These are phyloP conservation scores for Sporothrix dimorphospora DNA, from an alignment of 2,329 filamentous ascomycete genomes.

Conservation along the genomic window DNA sequence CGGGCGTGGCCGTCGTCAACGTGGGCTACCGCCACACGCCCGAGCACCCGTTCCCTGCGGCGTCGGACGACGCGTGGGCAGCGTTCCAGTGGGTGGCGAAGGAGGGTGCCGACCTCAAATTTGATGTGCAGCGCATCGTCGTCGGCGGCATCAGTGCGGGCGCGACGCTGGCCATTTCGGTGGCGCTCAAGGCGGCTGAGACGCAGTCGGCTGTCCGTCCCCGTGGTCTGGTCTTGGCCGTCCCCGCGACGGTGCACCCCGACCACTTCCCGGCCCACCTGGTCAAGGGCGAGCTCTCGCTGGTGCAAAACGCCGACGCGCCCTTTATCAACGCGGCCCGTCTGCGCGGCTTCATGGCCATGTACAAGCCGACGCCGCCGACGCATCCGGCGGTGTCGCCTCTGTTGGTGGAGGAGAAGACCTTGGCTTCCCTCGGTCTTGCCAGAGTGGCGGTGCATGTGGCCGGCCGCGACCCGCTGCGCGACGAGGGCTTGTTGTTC, in stretches of 20 bases:
- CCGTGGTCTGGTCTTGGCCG: neutral
- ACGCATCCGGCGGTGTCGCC: conserved; percentile 7
- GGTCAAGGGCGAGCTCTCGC: conserved; percentile 2
- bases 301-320: conserved; percentile 35
- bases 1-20: conserved; percentile 47
- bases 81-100: conserved; percentile 53
- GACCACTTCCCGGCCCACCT: neutral
- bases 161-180: conserved; percentile 33
- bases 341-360: conserved; percentile 42
- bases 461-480: conserved; percentile 29
- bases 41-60: conserved; percentile 50
- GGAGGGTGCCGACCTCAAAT: conserved; percentile 30
- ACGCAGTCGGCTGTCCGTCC: neutral
- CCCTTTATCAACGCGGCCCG: conserved; percentile 51
- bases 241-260: conserved; percentile 1
- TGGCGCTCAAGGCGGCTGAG: conserved; percentile 43
- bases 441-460: conserved; percentile 23
- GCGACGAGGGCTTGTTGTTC: conserved; percentile 30
- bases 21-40: conserved; percentile 59
- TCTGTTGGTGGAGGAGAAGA: neutral
- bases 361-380: conserved; percentile 20
- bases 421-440: neutral
- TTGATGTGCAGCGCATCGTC: conserved; percentile 45
- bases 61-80: conserved; percentile 55
- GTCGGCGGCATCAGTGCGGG: conserved; percentile 53